Evolutionary conservation across 2,329 filamentous ascomycete species (phyloP).

Genomic region (Trichoderma koningii): DNA sequence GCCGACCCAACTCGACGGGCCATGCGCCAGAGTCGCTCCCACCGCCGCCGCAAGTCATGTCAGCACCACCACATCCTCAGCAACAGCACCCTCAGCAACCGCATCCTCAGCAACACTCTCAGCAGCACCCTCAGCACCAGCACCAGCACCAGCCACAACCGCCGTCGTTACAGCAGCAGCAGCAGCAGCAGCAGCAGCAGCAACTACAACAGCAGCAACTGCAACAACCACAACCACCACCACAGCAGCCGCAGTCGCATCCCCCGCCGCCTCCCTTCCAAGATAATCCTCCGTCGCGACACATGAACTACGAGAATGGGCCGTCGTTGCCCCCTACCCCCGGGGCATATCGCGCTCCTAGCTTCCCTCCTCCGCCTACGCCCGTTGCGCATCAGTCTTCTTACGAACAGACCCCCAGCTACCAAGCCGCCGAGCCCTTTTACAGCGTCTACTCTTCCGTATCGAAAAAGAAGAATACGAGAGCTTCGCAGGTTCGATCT

Average conservation of each 20-base stretch:
- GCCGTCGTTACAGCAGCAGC: not conserved
- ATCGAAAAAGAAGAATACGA: slow-evolving; percentile 60
- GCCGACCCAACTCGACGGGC: slow-evolving; percentile 56
- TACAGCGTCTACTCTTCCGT: slow-evolving; percentile 49
- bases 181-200: not conserved
- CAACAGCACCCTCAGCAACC: slow-evolving; percentile 24
- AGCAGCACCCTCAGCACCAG: not conserved
- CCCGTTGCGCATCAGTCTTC: slow-evolving; percentile 44
- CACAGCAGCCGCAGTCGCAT: slow-evolving; percentile 4
- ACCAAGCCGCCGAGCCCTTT: slow-evolving; percentile 41
- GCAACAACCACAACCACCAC: not conserved
- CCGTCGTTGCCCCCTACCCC: slow-evolving; percentile 50
- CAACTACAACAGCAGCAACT: not conserved
- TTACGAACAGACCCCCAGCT: slow-evolving; percentile 43
- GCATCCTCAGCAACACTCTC: not conserved
- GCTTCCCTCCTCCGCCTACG: slow-evolving; percentile 46
- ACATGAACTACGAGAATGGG: slow-evolving; percentile 56
- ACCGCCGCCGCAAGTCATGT: slow-evolving; percentile 39
- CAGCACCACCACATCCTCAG: slow-evolving; percentile 37
- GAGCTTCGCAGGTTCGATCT: slow-evolving; percentile 60
- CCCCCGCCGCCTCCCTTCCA: slow-evolving; percentile 40
- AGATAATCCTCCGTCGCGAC: slow-evolving; percentile 51
- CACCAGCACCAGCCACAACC: not conserved
- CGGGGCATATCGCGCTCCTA: slow-evolving; percentile 45
- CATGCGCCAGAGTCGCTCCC: slow-evolving; percentile 43